Base-by-base conservation (phyloP, 169 alveolate species). In the Plasmodium coatneyi region DNA sequence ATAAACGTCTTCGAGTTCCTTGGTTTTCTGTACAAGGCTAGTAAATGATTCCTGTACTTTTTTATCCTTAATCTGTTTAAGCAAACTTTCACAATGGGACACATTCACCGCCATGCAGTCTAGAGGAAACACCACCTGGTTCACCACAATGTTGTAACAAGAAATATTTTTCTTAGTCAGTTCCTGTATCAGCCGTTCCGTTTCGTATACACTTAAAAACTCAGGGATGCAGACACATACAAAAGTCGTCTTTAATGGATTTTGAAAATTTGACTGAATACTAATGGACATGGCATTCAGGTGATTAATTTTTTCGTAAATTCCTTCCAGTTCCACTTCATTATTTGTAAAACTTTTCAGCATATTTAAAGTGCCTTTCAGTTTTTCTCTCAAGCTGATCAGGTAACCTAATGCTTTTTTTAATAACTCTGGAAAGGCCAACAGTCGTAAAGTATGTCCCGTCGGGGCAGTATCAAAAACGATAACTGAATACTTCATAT, bases 391-490 rank as follows among this genome's bases (percentile, higher is more conserved):
- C 80, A 99, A 82, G 71, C 97, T 95, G 30, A 98, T 95, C 32
- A 99, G 70, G 92, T 98, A 98, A 19, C 97, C 97, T 30, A 98
- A 92, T 7, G 99, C 99, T 95, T 98, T 98, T 28, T 99, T 99
- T 32, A 99, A 95, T 71, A 99, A 93, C 43, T 97, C 97, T 0
- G 99, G 99, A 96, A 99, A 98, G 71, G 99, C 98, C 25, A 99
- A 96, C 39, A 99, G 97, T 95, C 99, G 98, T 52, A 99, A 95
- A 14, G 99, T 99, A 94, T 99, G 99, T 0, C 99, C 99, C 9
- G 99, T 99, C 12, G 99, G 99, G 28, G 99, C 99, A 2, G 99
- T 99, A 86, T 99, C 99, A 93, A 99, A 99, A 3, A 99, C 98
- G 0, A 99, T 98, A 1, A 98, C 97, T 82, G 99, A 98, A 91